These are phyloP conservation scores for Oehlia diaphana DNA, from an alignment of 192 early-diverging fungal genomes.

Conservation along the genomic window DNA sequence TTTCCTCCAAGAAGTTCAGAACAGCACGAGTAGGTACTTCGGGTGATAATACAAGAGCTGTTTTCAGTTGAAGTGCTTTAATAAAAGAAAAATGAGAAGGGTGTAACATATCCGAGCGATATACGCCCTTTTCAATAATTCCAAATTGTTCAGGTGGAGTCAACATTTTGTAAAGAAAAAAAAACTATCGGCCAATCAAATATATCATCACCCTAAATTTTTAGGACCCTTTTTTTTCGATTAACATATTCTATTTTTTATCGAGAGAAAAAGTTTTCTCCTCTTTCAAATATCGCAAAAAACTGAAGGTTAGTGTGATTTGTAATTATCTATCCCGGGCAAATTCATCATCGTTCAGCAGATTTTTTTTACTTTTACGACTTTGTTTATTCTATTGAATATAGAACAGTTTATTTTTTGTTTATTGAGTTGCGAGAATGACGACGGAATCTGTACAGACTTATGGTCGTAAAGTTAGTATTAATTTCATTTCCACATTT, in stretches of 20 bases:
- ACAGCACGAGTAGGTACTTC: constrained; percentile 78
- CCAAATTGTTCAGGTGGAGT: constrained; percentile 84
- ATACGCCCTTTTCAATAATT: constrained; percentile 85
- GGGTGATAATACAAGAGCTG: constrained; percentile 78
- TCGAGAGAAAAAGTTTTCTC: not conserved
- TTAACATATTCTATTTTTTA: not conserved
- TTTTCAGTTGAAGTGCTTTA: constrained; percentile 72
- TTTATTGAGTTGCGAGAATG: not conserved
- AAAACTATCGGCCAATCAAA: not conserved
- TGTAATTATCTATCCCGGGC: not conserved
- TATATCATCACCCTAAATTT: not conserved
- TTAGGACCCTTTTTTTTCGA: not conserved
- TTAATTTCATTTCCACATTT: not conserved
- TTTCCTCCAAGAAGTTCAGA: constrained; percentile 74
- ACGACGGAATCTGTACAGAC: constrained; percentile 72
- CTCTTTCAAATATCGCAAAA: not conserved
- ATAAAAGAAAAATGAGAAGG: constrained; percentile 78
- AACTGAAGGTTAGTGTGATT: not conserved
- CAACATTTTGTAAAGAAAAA: constrained; percentile 10
- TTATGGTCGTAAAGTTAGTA: constrained; percentile 73
- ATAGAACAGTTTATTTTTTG: not conserved
- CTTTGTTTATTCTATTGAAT: not conserved
- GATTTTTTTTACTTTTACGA: not conserved
- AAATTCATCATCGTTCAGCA: not conserved
- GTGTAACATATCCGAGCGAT: constrained; percentile 79